Percentiles rank a stretch among this genome's conserved stretches.
Conservation (phyloP, 352 stramenopile genomes). For the Elongisporangium anandrum region DNA sequence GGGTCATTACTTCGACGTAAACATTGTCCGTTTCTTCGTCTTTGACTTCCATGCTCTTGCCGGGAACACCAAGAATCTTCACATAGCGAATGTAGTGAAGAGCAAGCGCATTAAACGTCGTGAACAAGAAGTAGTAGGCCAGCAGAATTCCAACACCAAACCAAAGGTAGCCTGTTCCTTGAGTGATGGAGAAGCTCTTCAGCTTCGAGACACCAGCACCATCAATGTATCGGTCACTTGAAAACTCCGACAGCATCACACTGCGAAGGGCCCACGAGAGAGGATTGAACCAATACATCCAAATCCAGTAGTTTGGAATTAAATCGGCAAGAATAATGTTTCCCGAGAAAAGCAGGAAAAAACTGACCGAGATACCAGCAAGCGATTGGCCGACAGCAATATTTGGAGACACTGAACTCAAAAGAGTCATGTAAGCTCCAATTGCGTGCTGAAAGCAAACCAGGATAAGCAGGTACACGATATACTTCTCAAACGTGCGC, state of each 20-base stretch:
- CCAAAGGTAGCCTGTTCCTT: slow-evolving; percentile 39
- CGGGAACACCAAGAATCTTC: slow-evolving; percentile 15
- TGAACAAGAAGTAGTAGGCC: slow-evolving; percentile 44
- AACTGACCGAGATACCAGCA: slow-evolving; percentile 32
- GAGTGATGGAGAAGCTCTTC: slow-evolving; percentile 29
- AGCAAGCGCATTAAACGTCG: slow-evolving; percentile 29
- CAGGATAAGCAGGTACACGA: slow-evolving; percentile 65
- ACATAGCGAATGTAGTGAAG: slow-evolving; percentile 31
- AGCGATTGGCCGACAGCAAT: slow-evolving; percentile 34
- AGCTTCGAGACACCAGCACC: slow-evolving; percentile 8
- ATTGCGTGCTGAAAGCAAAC: slow-evolving; percentile 59
- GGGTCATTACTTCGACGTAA: slow-evolving; percentile 27
- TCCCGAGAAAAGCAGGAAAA: slow-evolving; percentile 52
- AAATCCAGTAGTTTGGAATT: slow-evolving; percentile 45
- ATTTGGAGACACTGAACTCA: slow-evolving; percentile 28
- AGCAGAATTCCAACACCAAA: slow-evolving; percentile 31
- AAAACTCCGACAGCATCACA: slow-evolving; percentile 44
- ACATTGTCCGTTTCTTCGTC: slow-evolving; percentile 17
- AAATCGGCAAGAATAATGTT: slow-evolving; percentile 50
- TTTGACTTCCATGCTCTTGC: slow-evolving; percentile 11
- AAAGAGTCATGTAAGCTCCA: slow-evolving; percentile 37
- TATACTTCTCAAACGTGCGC: slow-evolving; percentile 43
- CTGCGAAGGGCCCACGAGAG: slow-evolving; percentile 34
- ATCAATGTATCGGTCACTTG: slow-evolving; percentile 12
- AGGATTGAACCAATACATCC: slow-evolving; percentile 54